These are phyloP conservation scores for Orbilia oligospora DNA, from an alignment of 2,329 filamentous ascomycete species.

Conservation along the genomic window DNA sequence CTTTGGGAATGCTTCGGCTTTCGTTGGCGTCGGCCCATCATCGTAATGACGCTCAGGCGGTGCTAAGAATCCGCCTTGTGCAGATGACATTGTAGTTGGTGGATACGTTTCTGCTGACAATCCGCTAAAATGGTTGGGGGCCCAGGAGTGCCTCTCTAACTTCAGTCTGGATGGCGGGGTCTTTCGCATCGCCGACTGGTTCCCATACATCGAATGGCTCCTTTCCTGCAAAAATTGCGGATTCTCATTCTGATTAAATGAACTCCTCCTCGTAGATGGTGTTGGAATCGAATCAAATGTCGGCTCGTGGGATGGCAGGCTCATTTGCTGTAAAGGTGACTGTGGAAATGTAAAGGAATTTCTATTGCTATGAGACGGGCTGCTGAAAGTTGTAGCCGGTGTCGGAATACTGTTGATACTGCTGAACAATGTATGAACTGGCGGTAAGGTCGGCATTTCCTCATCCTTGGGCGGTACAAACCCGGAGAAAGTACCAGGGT, in stretches of 20 bases:
- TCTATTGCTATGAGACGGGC: conserved; percentile 58
- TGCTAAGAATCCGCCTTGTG: conserved; percentile 32
- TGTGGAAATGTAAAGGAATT: conserved; percentile 60
- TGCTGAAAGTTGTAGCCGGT: conserved; percentile 59
- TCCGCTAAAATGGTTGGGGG: conserved; percentile 53
- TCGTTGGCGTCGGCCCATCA: conserved; percentile 58
- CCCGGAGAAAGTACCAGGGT: conserved; percentile 61
- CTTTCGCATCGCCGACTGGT: conserved; percentile 50
- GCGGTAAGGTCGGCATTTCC: conserved; percentile 48
- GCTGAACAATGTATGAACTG: conserved; percentile 56
- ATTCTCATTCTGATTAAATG: conserved; percentile 54
- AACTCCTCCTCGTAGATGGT: conserved; percentile 53
- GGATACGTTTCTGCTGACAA: conserved; percentile 39
- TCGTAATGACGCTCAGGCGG: conserved; percentile 58
- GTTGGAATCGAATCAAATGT: conserved; percentile 51
- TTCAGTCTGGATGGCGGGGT: conserved; percentile 58
- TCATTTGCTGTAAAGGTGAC: conserved; percentile 58
- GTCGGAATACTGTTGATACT: conserved; percentile 59
- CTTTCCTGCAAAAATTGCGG: conserved; percentile 49
- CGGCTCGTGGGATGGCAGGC: conserved; percentile 44
- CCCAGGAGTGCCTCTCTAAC: conserved; percentile 56
- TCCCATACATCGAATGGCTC: conserved; percentile 50
- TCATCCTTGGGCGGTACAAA: conserved; percentile 59
- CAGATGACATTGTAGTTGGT: conserved; percentile 7
- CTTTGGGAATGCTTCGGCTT: conserved; percentile 57